Evolutionary conservation across 805 yeast species (phyloP), one percentile per base, ranked within the genome.

Genomic region (Sporopachydermia quercuum): DNA sequence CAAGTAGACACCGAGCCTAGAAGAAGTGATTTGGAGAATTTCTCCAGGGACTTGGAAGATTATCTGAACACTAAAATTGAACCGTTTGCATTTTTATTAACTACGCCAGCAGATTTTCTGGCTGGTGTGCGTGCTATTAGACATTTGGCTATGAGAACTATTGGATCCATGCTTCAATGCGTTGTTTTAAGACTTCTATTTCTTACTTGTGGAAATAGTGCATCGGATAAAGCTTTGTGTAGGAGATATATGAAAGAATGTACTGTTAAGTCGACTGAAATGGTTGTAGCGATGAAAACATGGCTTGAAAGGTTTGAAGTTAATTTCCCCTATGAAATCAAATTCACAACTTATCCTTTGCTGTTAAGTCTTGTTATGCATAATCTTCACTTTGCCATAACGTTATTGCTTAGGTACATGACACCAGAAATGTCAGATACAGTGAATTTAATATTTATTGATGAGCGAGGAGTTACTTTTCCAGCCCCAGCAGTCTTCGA

Each of bases 81-180:
- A n/a, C 30, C 30, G 30, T 23, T 23, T 23, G 30, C 30, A 23
- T 23, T 23, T 23, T 23, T 23, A n/a, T 23, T 23, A n/a, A 23
- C 30, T 23, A 8, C 30, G 8, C 30, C 30, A 23, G 30, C n/a
- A n/a, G 30, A 23, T 23, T 23, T 23, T 23, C n/a, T 23, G n/a
- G 30, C 30, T 23, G n/a, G 13, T 8, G 30, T 23, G 30, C 8
- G 30, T 8, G 30, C 30, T 23, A 23, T 8, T 23, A 8, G 30
- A 23, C 30, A 23, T n/a, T n/a, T 23, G n/a, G 8, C 13, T n/a
- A 23, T 23, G 13, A 23, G 30, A 23, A n/a, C 30, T 23, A 23
- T n/a, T 8, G 30, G 30, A 8, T 23, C 30, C n/a, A 8, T 23
- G n/a, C 30, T 23, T 8, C 30, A 8, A 8, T 23, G 30, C n/a